phyloP scores from a whole-genome alignment of 768 basidiomycete genomes.

The Dioszegia crocea region DNA sequence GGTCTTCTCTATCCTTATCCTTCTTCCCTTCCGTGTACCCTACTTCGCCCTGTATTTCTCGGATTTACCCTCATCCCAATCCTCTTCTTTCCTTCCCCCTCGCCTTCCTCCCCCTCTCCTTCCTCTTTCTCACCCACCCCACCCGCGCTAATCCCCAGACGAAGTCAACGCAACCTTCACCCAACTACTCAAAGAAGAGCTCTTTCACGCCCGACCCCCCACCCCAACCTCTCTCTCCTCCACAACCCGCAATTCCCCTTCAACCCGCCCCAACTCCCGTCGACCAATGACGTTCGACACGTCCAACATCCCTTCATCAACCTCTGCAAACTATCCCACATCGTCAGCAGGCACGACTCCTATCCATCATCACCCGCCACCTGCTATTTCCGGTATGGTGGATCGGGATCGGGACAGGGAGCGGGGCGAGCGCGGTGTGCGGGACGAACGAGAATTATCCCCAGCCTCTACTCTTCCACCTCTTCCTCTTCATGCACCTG shows the following conservation, averaged over 20 bases:
- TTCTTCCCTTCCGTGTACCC: background rate
- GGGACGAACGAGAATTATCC: slow-evolving; percentile 28
- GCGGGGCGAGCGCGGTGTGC: background rate
- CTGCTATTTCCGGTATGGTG: slow-evolving; percentile 27
- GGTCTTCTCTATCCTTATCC: too few relatives aligned
- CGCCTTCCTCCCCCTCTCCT: background rate
- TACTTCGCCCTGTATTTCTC: too few relatives aligned
- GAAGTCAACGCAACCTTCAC: slow-evolving; percentile 54
- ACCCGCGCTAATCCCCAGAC: slow-evolving; percentile 36
- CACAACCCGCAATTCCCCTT: slow-evolving; percentile 27
- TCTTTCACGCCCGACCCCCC: slow-evolving; percentile 45
- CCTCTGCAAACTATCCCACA: slow-evolving; percentile 54
- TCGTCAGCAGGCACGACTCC: slow-evolving; percentile 56
- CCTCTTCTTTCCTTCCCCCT: too few relatives aligned
- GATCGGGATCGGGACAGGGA: slow-evolving; percentile 12
- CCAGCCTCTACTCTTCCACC: slow-evolving; percentile 40
- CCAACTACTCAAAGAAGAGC: slow-evolving; percentile 52
- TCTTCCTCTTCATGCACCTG: slow-evolving; percentile 40
- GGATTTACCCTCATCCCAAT: too few relatives aligned
- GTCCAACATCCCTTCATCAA: slow-evolving; percentile 66
- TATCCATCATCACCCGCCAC: slow-evolving; percentile 43
- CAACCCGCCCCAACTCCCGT: slow-evolving; percentile 13
- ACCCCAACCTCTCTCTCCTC: slow-evolving; percentile 17
- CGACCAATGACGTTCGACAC: slow-evolving; percentile 57
- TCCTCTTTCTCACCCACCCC: background rate